phyloP scores from a whole-genome alignment of 768 basidiomycete genomes.

The Leccinum obscurum region DNA sequence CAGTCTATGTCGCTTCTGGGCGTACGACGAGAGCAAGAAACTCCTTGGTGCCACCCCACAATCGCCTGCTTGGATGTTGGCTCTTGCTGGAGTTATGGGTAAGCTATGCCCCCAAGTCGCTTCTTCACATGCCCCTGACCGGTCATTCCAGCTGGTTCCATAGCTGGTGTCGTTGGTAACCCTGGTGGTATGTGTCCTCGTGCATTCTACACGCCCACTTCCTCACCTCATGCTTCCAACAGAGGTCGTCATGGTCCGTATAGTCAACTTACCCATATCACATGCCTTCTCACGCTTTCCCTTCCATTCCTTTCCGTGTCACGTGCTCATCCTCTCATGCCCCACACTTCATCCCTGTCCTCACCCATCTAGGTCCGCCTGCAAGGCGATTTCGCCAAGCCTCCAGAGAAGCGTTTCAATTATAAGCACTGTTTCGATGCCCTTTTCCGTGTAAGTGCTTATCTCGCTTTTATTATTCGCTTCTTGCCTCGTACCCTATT shows the following conservation, averaged over 20 bases:
- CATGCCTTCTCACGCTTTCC: constrained; percentile 15
- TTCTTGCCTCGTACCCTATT: constrained; percentile 3
- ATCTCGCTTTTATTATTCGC: neutral
- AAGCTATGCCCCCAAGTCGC: constrained; percentile 29
- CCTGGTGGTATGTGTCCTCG: constrained; percentile 63
- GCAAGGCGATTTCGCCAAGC: constrained; percentile 89
- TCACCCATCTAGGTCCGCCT: constrained; percentile 56
- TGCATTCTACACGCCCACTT: neutral
- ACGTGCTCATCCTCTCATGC: constrained; percentile 17
- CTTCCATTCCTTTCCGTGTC: neutral
- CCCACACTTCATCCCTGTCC: neutral
- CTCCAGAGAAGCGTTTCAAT: constrained; percentile 84
- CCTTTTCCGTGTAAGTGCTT: constrained; percentile 71
- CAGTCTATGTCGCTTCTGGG: constrained; percentile 91
- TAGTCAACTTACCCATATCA: constrained; percentile 10
- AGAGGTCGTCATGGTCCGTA: constrained; percentile 72
- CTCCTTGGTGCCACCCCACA: constrained; percentile 64
- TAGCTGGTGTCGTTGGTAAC: constrained; percentile 87
- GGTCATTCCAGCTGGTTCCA: constrained; percentile 61
- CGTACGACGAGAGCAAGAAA: constrained; percentile 90
- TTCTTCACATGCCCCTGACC: neutral
- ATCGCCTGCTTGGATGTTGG: constrained; percentile 80
- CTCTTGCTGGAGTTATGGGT: constrained; percentile 85
- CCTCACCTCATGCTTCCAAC: constrained; percentile 3
- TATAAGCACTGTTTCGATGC: constrained; percentile 92